Base-by-base conservation (phyloP, 108 stramenopile genomes). In the Pseudonitzschia multiseries region DNA sequence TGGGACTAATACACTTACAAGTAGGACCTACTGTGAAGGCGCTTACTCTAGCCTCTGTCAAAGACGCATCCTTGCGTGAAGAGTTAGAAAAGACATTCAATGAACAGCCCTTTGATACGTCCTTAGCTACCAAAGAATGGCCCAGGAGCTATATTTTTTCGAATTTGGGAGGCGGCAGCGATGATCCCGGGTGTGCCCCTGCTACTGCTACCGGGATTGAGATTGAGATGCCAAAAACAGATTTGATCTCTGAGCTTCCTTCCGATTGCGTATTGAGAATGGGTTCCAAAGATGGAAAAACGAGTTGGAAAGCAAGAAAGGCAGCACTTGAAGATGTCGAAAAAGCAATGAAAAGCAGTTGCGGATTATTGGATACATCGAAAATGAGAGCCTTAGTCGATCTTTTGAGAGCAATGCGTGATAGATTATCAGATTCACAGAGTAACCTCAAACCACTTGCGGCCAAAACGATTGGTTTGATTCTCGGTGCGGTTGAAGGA, bases 371-470 rank as follows among this genome's bases (percentile, higher is more conserved):
- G 27, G 64, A 75, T 18, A 70, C 84, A 20, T 32, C 52, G 9
- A 71, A 72, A 44, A 62, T 89, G 78, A 85, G 83, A 59, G 70
- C 75, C 40, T 46, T 94, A 17, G 74, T 82, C 9, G 86, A 88
- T 8, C 68, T 91, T n/a, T 44, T 79, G 6, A 33, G 84, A 50
- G 86, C 78, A 24, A 65, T 96, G 29, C 64, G 77, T 46, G 84
- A 85, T 14, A 86, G 95, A 18, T 77, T 96, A 29, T 79, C 79
- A 60, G 95, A 96, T 77, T 88, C 93, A 22, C 95, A 96, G 70
- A 91, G 89, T 67, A 96, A 96, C 78, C 74, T 96, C 21, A 93
- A 93, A 64, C 95, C 95, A 28, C 32, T 93, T 31, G 91, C 95
- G 27, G 93, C 92, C 29, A 63, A 79, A 31, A 40, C 82, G 4